Evolutionary conservation across 164 flowering plant genomes (phyloP).

Genomic region (Pachysandra terminalis): DNA sequence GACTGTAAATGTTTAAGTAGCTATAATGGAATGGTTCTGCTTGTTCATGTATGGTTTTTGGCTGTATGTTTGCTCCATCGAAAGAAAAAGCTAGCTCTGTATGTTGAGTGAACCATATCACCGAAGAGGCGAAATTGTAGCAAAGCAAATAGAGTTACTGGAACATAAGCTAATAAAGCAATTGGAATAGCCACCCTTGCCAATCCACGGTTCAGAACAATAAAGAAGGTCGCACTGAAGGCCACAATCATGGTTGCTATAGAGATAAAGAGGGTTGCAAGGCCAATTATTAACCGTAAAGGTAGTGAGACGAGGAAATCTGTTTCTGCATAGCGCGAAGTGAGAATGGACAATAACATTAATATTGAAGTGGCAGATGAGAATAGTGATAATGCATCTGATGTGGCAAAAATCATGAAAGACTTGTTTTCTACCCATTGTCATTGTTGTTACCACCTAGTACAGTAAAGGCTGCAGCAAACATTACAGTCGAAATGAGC

Average conservation of each 20-base stretch:
- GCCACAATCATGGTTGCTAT: too few relatives aligned
- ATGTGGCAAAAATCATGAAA: conserved; percentile 27
- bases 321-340: too few relatives aligned
- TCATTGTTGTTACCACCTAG: conserved; percentile 37
- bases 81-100: conserved; percentile 8
- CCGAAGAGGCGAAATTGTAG: conserved; percentile 10
- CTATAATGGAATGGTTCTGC: too few relatives aligned
- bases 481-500: conserved; percentile 36
- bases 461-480: conserved; percentile 33
- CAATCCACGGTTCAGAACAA: not conserved
- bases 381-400: conserved; percentile 29
- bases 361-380: too few relatives aligned
- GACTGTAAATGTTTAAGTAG: too few relatives aligned
- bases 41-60: too few relatives aligned
- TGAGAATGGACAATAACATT: too few relatives aligned
- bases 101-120: conserved; percentile 8
- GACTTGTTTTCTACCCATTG: conserved; percentile 11
- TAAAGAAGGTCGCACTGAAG: too few relatives aligned
- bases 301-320: conserved; percentile 34
- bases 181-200: conserved; percentile 5
- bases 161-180: too few relatives aligned
- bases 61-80: too few relatives aligned
- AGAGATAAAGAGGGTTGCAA: too few relatives aligned
- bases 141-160: not conserved
- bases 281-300: conserved; percentile 24